A percentile compares a stretch with the other conserved stretches of the same genome.
phyloP scores from a whole-genome alignment of 345 rosid species.

The Excoecaria agallocha region DNA sequence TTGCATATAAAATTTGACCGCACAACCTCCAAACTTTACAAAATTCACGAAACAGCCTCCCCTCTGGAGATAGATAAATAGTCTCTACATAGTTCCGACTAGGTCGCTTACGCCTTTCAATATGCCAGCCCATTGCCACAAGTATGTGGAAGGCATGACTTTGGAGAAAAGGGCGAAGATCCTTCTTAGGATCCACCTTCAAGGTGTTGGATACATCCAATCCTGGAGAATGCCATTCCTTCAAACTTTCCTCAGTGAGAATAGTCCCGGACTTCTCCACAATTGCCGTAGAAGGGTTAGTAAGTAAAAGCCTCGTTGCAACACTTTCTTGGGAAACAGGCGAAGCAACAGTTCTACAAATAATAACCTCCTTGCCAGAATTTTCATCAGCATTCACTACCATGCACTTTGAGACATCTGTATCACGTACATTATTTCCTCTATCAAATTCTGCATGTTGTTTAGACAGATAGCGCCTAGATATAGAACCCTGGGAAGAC shows the following conservation, averaged over 20 bases:
- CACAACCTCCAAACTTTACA: slow-evolving; percentile 70
- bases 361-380: slow-evolving; percentile 38
- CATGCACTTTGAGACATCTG: slow-evolving; percentile 29
- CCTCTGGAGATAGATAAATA: slow-evolving; percentile 62
- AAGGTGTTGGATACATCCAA: slow-evolving; percentile 30
- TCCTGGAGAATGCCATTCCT: slow-evolving; percentile 31
- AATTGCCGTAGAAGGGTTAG: slow-evolving; percentile 38
- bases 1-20: slow-evolving; percentile 49
- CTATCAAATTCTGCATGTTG: slow-evolving; percentile 30
- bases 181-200: slow-evolving; percentile 47
- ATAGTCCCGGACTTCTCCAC: slow-evolving; percentile 32
- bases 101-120: slow-evolving; percentile 56
- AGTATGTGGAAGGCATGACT: slow-evolving; percentile 49
- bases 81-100: slow-evolving; percentile 52
- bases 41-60: slow-evolving; percentile 67
- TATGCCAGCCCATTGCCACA: slow-evolving; percentile 57
- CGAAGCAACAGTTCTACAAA: slow-evolving; percentile 52
- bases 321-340: slow-evolving; percentile 80
- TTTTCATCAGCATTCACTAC: slow-evolving; percentile 21
- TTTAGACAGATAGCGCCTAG: slow-evolving; percentile 53
- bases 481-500: slow-evolving; percentile 52
- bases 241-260: slow-evolving; percentile 28
- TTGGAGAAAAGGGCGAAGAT: slow-evolving; percentile 74
- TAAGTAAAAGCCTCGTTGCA: slow-evolving; percentile 41
- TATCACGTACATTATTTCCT: slow-evolving; percentile 28